phyloP scores from a whole-genome alignment of 169 alveolate species.

The Plasmodium reichenowi region DNA sequence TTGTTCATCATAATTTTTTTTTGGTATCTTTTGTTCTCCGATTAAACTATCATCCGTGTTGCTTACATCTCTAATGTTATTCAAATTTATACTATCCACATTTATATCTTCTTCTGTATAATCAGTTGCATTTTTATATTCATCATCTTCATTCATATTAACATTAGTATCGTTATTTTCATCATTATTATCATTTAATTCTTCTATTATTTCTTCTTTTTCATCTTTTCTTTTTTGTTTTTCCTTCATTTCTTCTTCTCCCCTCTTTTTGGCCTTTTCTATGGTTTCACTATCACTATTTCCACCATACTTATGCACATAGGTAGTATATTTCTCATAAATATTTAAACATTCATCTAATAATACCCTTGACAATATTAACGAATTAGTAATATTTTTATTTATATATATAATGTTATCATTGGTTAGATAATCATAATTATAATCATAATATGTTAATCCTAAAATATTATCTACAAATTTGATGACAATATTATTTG shows the following conservation, averaged over 20 bases:
- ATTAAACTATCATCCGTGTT: background rate
- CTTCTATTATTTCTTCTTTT: background rate
- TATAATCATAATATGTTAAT: constrained; percentile 54
- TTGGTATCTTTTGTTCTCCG: background rate
- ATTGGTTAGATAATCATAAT: constrained; percentile 59
- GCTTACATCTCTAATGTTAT: constrained; percentile 20
- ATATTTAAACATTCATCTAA: constrained; percentile 67
- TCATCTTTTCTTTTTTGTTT: background rate
- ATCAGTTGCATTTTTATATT: constrained; percentile 3
- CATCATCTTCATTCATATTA: constrained; percentile 21
- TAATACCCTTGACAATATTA: constrained; percentile 40
- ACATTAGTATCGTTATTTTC: background rate
- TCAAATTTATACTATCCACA: background rate
- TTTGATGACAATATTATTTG: constrained; percentile 43
- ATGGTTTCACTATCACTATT: constrained; percentile 30
- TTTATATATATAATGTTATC: constrained; percentile 37
- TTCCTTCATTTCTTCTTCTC: background rate
- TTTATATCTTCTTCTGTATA: constrained; percentile 25
- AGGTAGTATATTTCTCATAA: constrained; percentile 67
- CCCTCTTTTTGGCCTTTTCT: constrained; percentile 39
- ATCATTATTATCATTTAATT: background rate
- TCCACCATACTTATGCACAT: constrained; percentile 61
- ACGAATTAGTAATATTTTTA: constrained; percentile 36
- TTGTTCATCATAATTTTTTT: background rate
- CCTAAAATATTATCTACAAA: constrained; percentile 46